Evolutionary conservation across 345 rosid genomes (phyloP).

Genomic region (Aquilaria yunnanensis): DNA sequence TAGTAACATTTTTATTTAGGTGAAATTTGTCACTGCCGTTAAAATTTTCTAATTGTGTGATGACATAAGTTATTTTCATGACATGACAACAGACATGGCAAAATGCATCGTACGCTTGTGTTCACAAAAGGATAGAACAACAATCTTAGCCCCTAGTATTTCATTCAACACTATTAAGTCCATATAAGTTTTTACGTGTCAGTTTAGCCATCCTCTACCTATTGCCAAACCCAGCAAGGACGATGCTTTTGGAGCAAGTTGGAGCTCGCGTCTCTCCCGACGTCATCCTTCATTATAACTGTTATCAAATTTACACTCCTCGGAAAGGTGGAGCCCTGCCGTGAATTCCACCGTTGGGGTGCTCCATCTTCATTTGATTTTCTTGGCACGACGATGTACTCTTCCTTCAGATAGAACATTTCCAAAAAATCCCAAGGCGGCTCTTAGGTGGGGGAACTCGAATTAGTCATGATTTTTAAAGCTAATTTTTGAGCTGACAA

Average conservation of each 20-base stretch:
- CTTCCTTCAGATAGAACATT: constrained; percentile 33
- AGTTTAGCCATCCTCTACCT: too few species aligned
- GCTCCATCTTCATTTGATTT: constrained; percentile 6
- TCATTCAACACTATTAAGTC: too few species aligned
- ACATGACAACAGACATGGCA: too few species aligned
- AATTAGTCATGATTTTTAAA: background rate
- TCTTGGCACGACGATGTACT: background rate
- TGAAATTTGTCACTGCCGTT: too few species aligned
- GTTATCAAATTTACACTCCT: constrained; percentile 23
- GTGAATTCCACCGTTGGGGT: background rate
- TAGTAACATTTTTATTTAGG: too few species aligned
- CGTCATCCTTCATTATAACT: constrained; percentile 41
- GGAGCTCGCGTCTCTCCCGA: constrained; percentile 83
- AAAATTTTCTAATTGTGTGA: too few species aligned
- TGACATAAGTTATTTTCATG: too few species aligned
- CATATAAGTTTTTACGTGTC: too few species aligned
- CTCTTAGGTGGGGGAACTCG: constrained; percentile 14
- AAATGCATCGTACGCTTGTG: too few species aligned
- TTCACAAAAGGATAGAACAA: too few species aligned
- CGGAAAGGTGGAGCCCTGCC: constrained; percentile 26
- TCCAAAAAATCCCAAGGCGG: constrained; percentile 54
- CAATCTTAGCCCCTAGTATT: too few species aligned
- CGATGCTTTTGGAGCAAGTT: constrained; percentile 61
- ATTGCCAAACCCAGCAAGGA: too few species aligned
- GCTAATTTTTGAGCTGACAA: background rate